Conservation (phyloP, 1,139 yeast species). For the Meyerozyma carpophila region DNA sequence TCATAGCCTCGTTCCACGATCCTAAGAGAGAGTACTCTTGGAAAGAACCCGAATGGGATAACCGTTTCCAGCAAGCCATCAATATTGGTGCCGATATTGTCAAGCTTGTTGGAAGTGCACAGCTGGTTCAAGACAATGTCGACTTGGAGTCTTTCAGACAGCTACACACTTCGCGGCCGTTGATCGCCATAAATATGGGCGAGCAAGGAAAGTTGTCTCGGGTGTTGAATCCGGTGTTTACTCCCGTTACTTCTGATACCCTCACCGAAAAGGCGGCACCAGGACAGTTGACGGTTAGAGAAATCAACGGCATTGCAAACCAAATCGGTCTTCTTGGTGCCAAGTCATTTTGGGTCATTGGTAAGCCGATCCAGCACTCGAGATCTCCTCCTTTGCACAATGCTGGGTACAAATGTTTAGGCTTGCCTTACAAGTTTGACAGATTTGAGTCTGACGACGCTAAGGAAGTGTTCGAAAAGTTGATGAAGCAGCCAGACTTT, state of each 20-base stretch:
- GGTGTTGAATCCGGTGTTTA: constrained; percentile 65
- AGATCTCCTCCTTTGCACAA: constrained; percentile 84
- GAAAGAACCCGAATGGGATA: constrained; percentile 69
- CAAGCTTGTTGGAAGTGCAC: constrained; percentile 81
- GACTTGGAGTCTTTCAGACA: constrained; percentile 64
- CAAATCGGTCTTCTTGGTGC: constrained; percentile 56
- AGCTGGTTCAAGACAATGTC: constrained; percentile 60
- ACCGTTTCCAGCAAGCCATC: constrained; percentile 62
- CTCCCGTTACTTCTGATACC: constrained; percentile 74
- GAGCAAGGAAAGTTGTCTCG: constrained; percentile 72
- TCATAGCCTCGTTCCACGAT: constrained; percentile 83
- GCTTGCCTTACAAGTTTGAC: constrained; percentile 71
- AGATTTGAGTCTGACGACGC: constrained; percentile 67
- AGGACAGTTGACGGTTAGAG: constrained; percentile 61
- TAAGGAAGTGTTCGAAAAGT: constrained; percentile 37
- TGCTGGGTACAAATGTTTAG: constrained; percentile 64
- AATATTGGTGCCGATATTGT: constrained; percentile 66
- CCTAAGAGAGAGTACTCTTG: constrained; percentile 58
- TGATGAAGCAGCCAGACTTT: constrained; percentile 45
- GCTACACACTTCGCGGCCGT: constrained; percentile 49
- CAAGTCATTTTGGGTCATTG: constrained; percentile 71
- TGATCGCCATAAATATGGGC: constrained; percentile 83
- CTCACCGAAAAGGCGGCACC: constrained; percentile 70
- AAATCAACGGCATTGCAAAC: constrained; percentile 56
- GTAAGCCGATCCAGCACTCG: constrained; percentile 80